Percentiles rank a stretch among this genome's conserved stretches.
phyloP scores from a whole-genome alignment of 306 rosid genomes.

The Mucuna pruriens region DNA sequence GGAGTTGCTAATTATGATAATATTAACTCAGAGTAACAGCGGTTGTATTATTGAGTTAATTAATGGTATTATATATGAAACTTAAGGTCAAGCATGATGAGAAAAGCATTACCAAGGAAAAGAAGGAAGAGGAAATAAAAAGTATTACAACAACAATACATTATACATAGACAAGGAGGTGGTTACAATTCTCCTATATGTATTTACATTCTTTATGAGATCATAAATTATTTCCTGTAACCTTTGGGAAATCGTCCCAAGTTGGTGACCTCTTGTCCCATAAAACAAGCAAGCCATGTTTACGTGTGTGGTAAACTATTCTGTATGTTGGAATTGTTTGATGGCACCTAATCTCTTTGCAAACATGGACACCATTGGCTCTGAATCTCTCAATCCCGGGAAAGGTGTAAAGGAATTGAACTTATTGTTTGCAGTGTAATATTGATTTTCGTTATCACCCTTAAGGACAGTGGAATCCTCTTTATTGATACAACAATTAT shows the following conservation, averaged over 20 bases:
- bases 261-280: slow-evolving; percentile 53
- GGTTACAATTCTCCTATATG: slow-evolving; percentile 38
- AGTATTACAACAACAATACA: slow-evolving; percentile 25
- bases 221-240: slow-evolving; percentile 45
- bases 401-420: slow-evolving; percentile 35
- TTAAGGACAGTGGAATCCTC: slow-evolving; percentile 40
- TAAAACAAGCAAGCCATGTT: slow-evolving; percentile 53
- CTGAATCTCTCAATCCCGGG: slow-evolving; percentile 49
- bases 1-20: background rate
- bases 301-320: slow-evolving; percentile 40
- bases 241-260: slow-evolving; percentile 51
- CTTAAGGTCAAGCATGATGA: background rate
- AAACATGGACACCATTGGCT: slow-evolving; percentile 64
- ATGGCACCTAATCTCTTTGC: slow-evolving; percentile 79
- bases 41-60: background rate
- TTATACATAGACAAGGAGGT: slow-evolving; percentile 39
- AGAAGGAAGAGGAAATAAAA: background rate
- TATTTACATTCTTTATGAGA: slow-evolving; percentile 44
- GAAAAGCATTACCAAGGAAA: slow-evolving; percentile 12
- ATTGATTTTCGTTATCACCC: slow-evolving; percentile 39
- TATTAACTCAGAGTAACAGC: background rate
- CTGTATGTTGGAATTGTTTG: slow-evolving; percentile 51
- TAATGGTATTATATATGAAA: slow-evolving; percentile 17
- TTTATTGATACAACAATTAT: slow-evolving; percentile 32
- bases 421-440: slow-evolving; percentile 38